Conservation (phyloP, 495 filamentous ascomycete genomes). For the Astrothelium subdiscretum region DNA sequence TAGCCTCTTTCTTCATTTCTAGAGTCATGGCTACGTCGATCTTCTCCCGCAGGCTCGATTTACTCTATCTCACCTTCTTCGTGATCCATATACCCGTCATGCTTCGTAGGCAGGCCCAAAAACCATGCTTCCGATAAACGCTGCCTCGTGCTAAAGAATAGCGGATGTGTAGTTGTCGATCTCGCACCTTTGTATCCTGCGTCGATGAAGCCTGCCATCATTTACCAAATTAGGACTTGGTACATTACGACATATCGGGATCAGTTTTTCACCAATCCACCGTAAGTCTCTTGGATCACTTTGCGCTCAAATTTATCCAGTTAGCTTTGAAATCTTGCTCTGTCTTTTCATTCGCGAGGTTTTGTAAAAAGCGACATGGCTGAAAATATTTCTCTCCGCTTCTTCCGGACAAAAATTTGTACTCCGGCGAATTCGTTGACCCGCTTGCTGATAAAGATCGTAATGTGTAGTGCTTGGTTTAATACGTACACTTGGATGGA, state of each 20-base stretch:
- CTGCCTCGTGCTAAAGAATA: background rate
- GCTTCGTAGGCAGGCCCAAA: slow-evolving; percentile 39
- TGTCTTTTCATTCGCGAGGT: too few relatives aligned
- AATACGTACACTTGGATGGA: slow-evolving; percentile 57
- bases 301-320: too few relatives aligned
- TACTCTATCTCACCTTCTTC: slow-evolving; percentile 61
- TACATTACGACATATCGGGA: slow-evolving; percentile 64
- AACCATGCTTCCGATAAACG: background rate
- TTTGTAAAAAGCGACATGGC: too few relatives aligned
- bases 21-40: slow-evolving; percentile 20
- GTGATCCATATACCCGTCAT: slow-evolving; percentile 54
- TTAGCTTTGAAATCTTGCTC: too few relatives aligned
- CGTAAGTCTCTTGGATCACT: slow-evolving; percentile 26
- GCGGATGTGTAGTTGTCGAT: slow-evolving; percentile 15
- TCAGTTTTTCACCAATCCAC: slow-evolving; percentile 57
- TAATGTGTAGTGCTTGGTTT: slow-evolving; percentile 47
- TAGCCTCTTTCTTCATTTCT: background rate
- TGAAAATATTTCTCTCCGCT: too few relatives aligned
- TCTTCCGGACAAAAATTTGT: too few relatives aligned
- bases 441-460: background rate
- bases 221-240: slow-evolving; percentile 41
- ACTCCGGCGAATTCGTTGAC: too few relatives aligned
- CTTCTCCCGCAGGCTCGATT: slow-evolving; percentile 38
- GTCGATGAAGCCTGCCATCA: slow-evolving; percentile 38
- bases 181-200: slow-evolving; percentile 47